Conservation (phyloP, 495 filamentous ascomycete species). For the Tricharina praecox region DNA sequence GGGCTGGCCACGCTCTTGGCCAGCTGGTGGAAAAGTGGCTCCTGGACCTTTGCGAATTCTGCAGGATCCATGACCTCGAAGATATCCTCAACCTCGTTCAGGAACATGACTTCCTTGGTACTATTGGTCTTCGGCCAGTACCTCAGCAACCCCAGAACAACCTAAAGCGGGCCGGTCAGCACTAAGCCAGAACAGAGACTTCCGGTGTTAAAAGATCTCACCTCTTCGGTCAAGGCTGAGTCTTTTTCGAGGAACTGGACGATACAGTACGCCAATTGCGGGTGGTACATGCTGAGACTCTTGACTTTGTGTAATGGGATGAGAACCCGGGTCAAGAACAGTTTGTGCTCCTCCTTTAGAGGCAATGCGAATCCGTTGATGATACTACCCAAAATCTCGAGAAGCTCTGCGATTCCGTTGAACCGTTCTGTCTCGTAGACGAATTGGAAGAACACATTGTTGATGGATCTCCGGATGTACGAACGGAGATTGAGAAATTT, state of each 20-base stretch:
- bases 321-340: slow-evolving; percentile 86
- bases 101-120: slow-evolving; percentile 98
- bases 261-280: slow-evolving; percentile 95
- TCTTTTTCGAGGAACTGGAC: slow-evolving; percentile 99
- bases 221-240: slow-evolving; percentile 90
- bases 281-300: slow-evolving; percentile 99
- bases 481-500: slow-evolving; percentile 97
- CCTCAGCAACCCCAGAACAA: slow-evolving; percentile 81
- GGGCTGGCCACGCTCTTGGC: slow-evolving; percentile 96
- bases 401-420: slow-evolving; percentile 90
- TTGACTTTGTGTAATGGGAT: slow-evolving; percentile 95
- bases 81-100: slow-evolving; percentile 98
- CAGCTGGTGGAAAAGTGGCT: slow-evolving; percentile 88
- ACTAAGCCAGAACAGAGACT: neutral
- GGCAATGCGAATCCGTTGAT: slow-evolving; percentile 98
- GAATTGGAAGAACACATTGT: slow-evolving; percentile 99
- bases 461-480: slow-evolving; percentile 94
- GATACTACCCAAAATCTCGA: slow-evolving; percentile 95
- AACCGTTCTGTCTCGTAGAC: slow-evolving; percentile 97
- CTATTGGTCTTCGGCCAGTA: slow-evolving; percentile 99
- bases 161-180: slow-evolving; percentile 34
- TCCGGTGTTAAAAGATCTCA: slow-evolving; percentile 27
- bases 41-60: slow-evolving; percentile 97
- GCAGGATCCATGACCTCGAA: slow-evolving; percentile 99
- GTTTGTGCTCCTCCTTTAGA: slow-evolving; percentile 96